Percentiles rank a stretch among this genome's conserved stretches.
These are phyloP conservation scores for Exophiala alcalophila DNA, from an alignment of 2,329 filamentous ascomycete species.

Conservation along the genomic window DNA sequence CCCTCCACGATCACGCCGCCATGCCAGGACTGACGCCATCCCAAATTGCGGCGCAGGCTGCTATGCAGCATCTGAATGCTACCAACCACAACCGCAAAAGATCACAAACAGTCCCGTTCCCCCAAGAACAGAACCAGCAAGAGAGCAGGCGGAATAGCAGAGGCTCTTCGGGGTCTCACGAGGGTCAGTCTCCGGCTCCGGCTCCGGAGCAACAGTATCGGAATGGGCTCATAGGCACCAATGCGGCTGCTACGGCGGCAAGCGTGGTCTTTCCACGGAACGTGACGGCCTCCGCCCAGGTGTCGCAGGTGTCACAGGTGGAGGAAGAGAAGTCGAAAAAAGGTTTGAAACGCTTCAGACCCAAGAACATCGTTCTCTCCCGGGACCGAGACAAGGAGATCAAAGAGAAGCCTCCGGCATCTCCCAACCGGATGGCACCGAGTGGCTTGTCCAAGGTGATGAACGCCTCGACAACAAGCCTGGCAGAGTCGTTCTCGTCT, in stretches of 20 bases:
- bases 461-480: conserved; percentile 59
- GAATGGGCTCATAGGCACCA: conserved; percentile 51
- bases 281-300: conserved; percentile 33
- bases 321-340: conserved; percentile 49
- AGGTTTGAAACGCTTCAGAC: conserved; percentile 67
- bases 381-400: conserved; percentile 53
- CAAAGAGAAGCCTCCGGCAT: conserved; percentile 55
- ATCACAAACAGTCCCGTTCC: conserved; percentile 51
- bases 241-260: conserved; percentile 61
- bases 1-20: conserved; percentile 37
- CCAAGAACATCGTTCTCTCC: conserved; percentile 62
- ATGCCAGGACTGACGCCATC: conserved; percentile 54
- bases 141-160: conserved; percentile 36
- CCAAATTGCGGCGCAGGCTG: conserved; percentile 64
- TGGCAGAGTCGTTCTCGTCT: conserved; percentile 54
- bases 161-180: conserved; percentile 34
- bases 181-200: conserved; percentile 30
- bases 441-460: conserved; percentile 54
- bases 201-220: conserved; percentile 40
- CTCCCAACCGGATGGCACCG: conserved; percentile 56
- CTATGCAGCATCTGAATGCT: conserved; percentile 55
- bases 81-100: conserved; percentile 50
- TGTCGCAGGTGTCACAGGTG: conserved; percentile 32
- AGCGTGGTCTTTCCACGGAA: conserved; percentile 61
- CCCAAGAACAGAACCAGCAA: conserved; percentile 35